Percentiles rank a stretch among this genome's conserved stretches.
These are phyloP conservation scores for Fonsecaea pedrosoi DNA, from an alignment of 2,329 filamentous ascomycete genomes.

Conservation along the genomic window DNA sequence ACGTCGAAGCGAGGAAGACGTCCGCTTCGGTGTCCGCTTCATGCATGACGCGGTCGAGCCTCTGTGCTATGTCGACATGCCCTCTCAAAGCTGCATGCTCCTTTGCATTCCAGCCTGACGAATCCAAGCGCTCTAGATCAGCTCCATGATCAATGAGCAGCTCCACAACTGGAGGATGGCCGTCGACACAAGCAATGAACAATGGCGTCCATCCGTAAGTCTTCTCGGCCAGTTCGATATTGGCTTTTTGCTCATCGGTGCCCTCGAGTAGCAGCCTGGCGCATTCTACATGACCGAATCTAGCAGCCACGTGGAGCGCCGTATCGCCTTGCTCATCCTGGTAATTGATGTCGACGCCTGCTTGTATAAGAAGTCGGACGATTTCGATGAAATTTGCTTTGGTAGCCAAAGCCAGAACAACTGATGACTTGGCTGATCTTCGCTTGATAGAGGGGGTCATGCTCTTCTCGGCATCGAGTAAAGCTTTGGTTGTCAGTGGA, in stretches of 20 bases:
- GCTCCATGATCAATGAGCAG: conserved; percentile 80
- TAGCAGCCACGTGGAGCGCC: conserved; percentile 87
- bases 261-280: conserved; percentile 77
- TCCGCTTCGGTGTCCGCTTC: conserved; percentile 42
- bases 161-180: conserved; percentile 75
- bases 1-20: conserved; percentile 44
- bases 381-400: conserved; percentile 86
- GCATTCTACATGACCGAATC: conserved; percentile 83
- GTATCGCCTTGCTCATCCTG: conserved; percentile 90
- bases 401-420: conserved; percentile 84
- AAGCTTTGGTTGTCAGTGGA: conserved; percentile 78
- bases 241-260: conserved; percentile 70
- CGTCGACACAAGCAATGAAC: conserved; percentile 90
- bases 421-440: conserved; percentile 79
- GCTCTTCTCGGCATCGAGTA: conserved; percentile 83
- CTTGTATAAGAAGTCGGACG: conserved; percentile 84
- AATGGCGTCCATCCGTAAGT: conserved; percentile 95
- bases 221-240: conserved; percentile 79
- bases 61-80: conserved; percentile 78
- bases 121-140: conserved; percentile 75
- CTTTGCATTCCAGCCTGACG: conserved; percentile 90
- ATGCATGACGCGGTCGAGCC: conserved; percentile 66
- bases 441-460: conserved; percentile 67
- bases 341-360: conserved; percentile 91
- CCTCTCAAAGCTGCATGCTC: conserved; percentile 92